Evolutionary conservation across 2,329 filamentous ascomycete species (phyloP).

Genomic region (Phaeosphaeria sp.): DNA sequence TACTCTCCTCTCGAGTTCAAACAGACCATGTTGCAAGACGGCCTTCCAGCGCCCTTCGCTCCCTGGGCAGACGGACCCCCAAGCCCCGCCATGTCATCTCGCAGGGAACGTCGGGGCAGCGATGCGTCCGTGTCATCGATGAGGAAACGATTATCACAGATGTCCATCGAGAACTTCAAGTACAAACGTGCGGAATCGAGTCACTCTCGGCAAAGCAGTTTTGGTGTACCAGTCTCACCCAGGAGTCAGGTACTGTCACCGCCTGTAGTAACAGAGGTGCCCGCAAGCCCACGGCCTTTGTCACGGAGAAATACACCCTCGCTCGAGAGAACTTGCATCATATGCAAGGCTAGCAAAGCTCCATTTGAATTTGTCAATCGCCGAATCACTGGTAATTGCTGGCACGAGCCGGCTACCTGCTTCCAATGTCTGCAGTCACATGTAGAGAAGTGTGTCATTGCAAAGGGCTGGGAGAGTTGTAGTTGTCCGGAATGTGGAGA

Average conservation of each 20-base stretch:
- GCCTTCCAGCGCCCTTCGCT: slow-evolving; percentile 30
- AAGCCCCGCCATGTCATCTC: slow-evolving; percentile 22
- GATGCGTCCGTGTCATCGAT: slow-evolving; percentile 18
- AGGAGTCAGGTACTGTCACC: slow-evolving; percentile 16
- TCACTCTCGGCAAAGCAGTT: slow-evolving; percentile 20
- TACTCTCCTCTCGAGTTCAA: slow-evolving; percentile 28
- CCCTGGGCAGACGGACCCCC: slow-evolving; percentile 29
- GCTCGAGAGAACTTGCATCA: slow-evolving; percentile 30
- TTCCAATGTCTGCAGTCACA: slow-evolving; percentile 33
- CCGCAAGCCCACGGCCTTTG: slow-evolving; percentile 11
- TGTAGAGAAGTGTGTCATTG: slow-evolving; percentile 30
- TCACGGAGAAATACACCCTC: slow-evolving; percentile 26
- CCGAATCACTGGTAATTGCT: slow-evolving; percentile 31
- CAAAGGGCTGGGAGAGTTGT: slow-evolving; percentile 22
- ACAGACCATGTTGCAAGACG: slow-evolving; percentile 14
- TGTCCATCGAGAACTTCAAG: slow-evolving; percentile 12
- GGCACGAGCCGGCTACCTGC: slow-evolving; percentile 40
- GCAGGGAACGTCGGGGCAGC: slow-evolving; percentile 18
- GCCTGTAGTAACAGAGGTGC: slow-evolving; percentile 1
- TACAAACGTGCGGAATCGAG: slow-evolving; percentile 23
- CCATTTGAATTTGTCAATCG: slow-evolving; percentile 28
- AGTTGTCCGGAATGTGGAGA: slow-evolving; percentile 42
- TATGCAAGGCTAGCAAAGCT: slow-evolving; percentile 34
- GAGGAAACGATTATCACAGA: slow-evolving; percentile 9
- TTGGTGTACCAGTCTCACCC: slow-evolving; percentile 16